Base-by-base conservation (phyloP, 495 filamentous ascomycete genomes). In the Neurospora cerealis region DNA sequence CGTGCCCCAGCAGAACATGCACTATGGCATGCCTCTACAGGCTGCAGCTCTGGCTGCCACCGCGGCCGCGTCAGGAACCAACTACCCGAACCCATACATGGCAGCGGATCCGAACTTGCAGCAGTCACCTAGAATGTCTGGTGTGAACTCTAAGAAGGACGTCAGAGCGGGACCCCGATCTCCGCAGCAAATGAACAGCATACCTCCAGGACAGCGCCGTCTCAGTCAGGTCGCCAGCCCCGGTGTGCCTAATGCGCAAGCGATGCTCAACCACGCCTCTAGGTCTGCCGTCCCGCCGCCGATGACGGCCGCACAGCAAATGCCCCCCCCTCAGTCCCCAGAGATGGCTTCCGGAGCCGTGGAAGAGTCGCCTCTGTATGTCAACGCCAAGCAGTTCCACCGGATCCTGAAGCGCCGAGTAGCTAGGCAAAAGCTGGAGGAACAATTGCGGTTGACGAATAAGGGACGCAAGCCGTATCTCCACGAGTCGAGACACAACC, bases 311-410 rank as follows among this genome's bases (percentile, higher is more conserved):
- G 80, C 81, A 10, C 83, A 85, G 77, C 79, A 82, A 69, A 85
- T 86, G 84, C 85, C 83, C 1, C 92, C 90, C 72, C 93, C 93
- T 69, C 88, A 92, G 71, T 96, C 94, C 2, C 93, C 94, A 2
- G 96, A 97, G 77, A 88, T 96, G 80, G 88, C 91, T 1, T 86
- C 91, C 4, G 89, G 91, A 3, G 84, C 83, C 38, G 92, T 92
- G 17, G 96, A 98, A 82, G 96, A 99, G 81, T 94, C 96, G 7
- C 96, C 96, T 0, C 85, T 99, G 9, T 99, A 98, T 76, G 96
- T 99, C 78, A 99, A 99, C 78, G 96, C 96, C 3, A 99, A 99
- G 82, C 96, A 99, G 79, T 99, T 99, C 77, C 96, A 99, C 80
- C 92, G 96, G 11, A 99, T 99, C 72, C 82, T 99, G 70, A 99